Conservation (phyloP, 2,329 filamentous ascomycete genomes). For the Aspergillus felis region DNA sequence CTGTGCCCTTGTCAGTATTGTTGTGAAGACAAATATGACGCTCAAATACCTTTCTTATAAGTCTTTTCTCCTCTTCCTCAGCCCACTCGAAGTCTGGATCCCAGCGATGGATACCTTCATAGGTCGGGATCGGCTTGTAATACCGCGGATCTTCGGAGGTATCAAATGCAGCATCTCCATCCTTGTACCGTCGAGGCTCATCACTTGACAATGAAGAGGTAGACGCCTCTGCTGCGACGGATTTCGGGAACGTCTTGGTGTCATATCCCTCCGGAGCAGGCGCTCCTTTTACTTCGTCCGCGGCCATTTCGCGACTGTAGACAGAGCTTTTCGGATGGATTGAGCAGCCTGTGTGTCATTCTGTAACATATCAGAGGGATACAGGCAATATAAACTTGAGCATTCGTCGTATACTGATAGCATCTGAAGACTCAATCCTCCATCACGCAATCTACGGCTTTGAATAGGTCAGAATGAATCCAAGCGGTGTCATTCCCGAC, state of each 20-base stretch:
- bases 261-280: constrained; percentile 4
- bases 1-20: constrained; percentile 19
- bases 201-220: constrained; percentile 10
- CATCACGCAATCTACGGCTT: constrained; percentile 16
- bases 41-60: constrained; percentile 33
- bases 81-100: constrained; percentile 46
- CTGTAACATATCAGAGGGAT: background rate
- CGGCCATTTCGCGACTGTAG: constrained; percentile 11
- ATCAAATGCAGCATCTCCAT: constrained; percentile 31
- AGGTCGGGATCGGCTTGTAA: constrained; percentile 38
- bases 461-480: constrained; percentile 1
- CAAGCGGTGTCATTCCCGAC: background rate
- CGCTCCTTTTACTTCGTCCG: constrained; percentile 10
- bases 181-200: constrained; percentile 2
- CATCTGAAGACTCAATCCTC: background rate
- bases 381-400: background rate
- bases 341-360: background rate
- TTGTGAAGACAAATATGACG: background rate
- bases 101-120: constrained; percentile 49
- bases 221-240: constrained; percentile 7
- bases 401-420: background rate
- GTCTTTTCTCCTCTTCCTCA: constrained; percentile 40
- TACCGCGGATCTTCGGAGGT: constrained; percentile 31
- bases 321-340: background rate
- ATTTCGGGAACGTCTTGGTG: constrained; percentile 7